Conservation (phyloP, 495 filamentous ascomycete species). For the Astrocystis sublimbata region DNA sequence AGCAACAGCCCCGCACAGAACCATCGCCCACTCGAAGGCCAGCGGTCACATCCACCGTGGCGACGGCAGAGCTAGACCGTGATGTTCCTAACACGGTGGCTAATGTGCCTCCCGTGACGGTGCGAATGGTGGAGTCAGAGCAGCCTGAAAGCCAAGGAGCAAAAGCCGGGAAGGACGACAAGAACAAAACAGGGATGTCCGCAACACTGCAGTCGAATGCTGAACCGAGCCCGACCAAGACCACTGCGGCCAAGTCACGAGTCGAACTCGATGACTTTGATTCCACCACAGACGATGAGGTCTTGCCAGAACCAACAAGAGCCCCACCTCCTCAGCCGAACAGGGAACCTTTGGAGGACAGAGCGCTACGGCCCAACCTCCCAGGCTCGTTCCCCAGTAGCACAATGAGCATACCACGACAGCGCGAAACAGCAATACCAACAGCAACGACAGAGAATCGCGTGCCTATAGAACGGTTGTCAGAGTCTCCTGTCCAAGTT, state of each 20-base stretch:
- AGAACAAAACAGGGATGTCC: slow-evolving; percentile 29
- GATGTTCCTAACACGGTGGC: slow-evolving; percentile 41
- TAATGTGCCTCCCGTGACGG: slow-evolving; percentile 52
- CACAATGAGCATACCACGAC: slow-evolving; percentile 31
- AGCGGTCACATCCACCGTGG: slow-evolving; percentile 21
- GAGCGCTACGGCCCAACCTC: slow-evolving; percentile 16
- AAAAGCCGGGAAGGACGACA: slow-evolving; percentile 36
- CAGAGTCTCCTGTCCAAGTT: slow-evolving; percentile 78
- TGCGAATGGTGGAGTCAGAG: slow-evolving; percentile 64
- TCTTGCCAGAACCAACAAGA: slow-evolving; percentile 27
- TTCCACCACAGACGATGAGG: slow-evolving; percentile 45
- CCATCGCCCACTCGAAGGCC: slow-evolving; percentile 54
- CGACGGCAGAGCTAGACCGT: slow-evolving; percentile 27
- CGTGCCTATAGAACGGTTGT: slow-evolving; percentile 50
- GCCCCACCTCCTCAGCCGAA: slow-evolving; percentile 23
- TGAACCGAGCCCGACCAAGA: slow-evolving; percentile 52
- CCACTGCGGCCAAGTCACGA: slow-evolving; percentile 50
- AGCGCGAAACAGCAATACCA: slow-evolving; percentile 30
- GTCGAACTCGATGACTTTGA: slow-evolving; percentile 56
- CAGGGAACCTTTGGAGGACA: slow-evolving; percentile 22
- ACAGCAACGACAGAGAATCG: too few relatives aligned
- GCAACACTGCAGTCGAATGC: slow-evolving; percentile 36
- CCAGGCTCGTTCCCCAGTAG: slow-evolving; percentile 44
- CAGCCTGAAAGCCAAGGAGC: slow-evolving; percentile 41
- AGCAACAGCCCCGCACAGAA: slow-evolving; percentile 57